Percentiles rank a stretch among this genome's conserved stretches.
phyloP scores from a whole-genome alignment of 371 early-diverging fungal genomes.

The Circinella umbellata region DNA sequence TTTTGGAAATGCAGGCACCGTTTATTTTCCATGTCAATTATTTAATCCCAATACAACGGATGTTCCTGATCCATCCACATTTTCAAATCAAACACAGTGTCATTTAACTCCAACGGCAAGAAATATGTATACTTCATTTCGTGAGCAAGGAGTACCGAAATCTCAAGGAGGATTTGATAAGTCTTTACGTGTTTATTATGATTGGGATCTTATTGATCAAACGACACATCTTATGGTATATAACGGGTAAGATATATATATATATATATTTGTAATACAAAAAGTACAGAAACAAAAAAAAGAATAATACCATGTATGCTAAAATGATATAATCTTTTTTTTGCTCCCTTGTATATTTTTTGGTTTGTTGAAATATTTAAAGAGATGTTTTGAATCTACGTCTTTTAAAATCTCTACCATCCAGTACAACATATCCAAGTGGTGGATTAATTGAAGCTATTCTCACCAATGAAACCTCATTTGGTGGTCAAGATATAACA shows the following conservation, averaged over 20 bases:
- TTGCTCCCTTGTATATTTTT: no score
- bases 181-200: constrained; percentile 68
- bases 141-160: constrained; percentile 40
- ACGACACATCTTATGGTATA: constrained; percentile 61
- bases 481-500: constrained; percentile 45
- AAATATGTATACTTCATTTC: constrained; percentile 36
- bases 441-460: constrained; percentile 40
- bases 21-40: constrained; percentile 75
- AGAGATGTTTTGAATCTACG: constrained; percentile 47
- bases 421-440: constrained; percentile 11
- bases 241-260: constrained; percentile 66
- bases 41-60: constrained; percentile 53
- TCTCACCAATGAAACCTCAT: constrained; percentile 18
- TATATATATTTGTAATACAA: background rate
- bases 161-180: constrained; percentile 35
- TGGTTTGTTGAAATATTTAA: background rate
- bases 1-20: constrained; percentile 39
- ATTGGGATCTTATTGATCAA: constrained; percentile 66
- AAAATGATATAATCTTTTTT: no score
- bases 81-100: constrained; percentile 62
- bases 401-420: constrained; percentile 39
- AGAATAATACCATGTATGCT: no score
- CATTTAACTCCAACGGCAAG: constrained; percentile 58
- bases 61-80: constrained; percentile 53
- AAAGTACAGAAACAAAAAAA: background rate